A percentile compares a stretch with the other conserved stretches of the same genome.
phyloP scores from a whole-genome alignment of 257 asterid genomes.

The Nicotiana obtusifolia region DNA sequence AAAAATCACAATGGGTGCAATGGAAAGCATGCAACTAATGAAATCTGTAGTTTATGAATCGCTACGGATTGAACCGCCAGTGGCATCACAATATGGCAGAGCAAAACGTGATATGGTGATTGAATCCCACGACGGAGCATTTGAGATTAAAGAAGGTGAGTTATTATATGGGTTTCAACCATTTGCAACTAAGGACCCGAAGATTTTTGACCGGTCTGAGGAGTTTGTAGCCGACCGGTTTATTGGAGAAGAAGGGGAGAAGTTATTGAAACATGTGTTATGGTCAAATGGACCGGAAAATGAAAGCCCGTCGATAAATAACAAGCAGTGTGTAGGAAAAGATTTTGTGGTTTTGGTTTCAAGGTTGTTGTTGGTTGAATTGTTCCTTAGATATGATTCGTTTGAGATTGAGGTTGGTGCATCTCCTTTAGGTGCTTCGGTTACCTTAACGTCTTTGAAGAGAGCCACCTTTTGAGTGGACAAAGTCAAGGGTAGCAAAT shows the following conservation, averaged over 20 bases:
- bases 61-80: slow-evolving; percentile 77
- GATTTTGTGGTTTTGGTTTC: slow-evolving; percentile 73
- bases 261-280: slow-evolving; percentile 53
- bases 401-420: slow-evolving; percentile 51
- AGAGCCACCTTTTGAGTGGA: slow-evolving; percentile 46
- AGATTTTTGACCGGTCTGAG: slow-evolving; percentile 66
- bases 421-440: slow-evolving; percentile 63
- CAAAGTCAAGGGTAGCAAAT: neutral
- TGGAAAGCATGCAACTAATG: slow-evolving; percentile 72
- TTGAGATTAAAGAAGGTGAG: slow-evolving; percentile 64
- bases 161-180: slow-evolving; percentile 75
- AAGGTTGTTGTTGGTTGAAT: slow-evolving; percentile 73
- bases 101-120: slow-evolving; percentile 56
- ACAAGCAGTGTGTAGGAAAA: slow-evolving; percentile 94
- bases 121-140: slow-evolving; percentile 75
- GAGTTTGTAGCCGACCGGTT: slow-evolving; percentile 70
- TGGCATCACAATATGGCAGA: slow-evolving; percentile 59
- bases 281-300: slow-evolving; percentile 92
- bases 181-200: slow-evolving; percentile 75
- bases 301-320: slow-evolving; percentile 35
- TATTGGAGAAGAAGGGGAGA: slow-evolving; percentile 62
- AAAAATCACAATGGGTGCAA: slow-evolving; percentile 42
- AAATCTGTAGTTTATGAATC: slow-evolving; percentile 77
- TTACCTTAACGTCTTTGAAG: slow-evolving; percentile 63
- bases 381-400: slow-evolving; percentile 78